These are phyloP conservation scores for Erysimum pusillum DNA, from an alignment of 441 rosid genomes.

Conservation along the genomic window DNA sequence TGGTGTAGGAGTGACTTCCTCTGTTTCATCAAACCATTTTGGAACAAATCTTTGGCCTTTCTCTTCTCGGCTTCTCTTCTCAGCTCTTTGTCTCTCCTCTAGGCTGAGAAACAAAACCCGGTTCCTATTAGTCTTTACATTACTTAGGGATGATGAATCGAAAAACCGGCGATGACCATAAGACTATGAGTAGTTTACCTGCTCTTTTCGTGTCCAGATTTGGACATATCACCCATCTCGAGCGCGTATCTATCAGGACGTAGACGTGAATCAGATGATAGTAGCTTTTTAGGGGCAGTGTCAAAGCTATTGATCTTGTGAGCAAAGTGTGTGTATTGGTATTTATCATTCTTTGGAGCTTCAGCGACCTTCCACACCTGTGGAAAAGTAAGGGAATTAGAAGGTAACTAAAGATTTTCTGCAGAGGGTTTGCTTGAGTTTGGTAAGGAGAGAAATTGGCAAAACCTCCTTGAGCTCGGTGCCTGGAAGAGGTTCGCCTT, in stretches of 20 bases:
- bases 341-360: slow-evolving; percentile 80
- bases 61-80: slow-evolving; percentile 83
- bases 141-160: not conserved
- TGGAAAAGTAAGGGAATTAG: slow-evolving; percentile 24
- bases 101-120: slow-evolving; percentile 51
- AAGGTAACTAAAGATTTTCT: not conserved
- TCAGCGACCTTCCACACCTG: slow-evolving; percentile 91
- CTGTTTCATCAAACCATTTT: slow-evolving; percentile 84
- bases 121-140: slow-evolving; percentile 1
- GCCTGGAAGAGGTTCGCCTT: slow-evolving; percentile 94
- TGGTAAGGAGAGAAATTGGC: not conserved
- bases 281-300: slow-evolving; percentile 85
- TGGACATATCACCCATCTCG: slow-evolving; percentile 88
- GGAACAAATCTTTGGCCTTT: slow-evolving; percentile 71
- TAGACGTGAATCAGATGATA: slow-evolving; percentile 90
- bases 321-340: slow-evolving; percentile 86
- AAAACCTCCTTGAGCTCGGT: slow-evolving; percentile 83
- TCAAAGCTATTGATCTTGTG: slow-evolving; percentile 94
- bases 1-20: slow-evolving; percentile 83
- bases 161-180: slow-evolving; percentile 41
- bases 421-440: slow-evolving; percentile 3
- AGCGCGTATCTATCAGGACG: slow-evolving; percentile 96
- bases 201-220: slow-evolving; percentile 86
- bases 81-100: slow-evolving; percentile 98
- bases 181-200: slow-evolving; percentile 52